Evolutionary conservation across 2,329 filamentous ascomycete genomes (phyloP), one percentile per base, ranked within the genome.

Genomic region (Coniochaeta hoffmannii): DNA sequence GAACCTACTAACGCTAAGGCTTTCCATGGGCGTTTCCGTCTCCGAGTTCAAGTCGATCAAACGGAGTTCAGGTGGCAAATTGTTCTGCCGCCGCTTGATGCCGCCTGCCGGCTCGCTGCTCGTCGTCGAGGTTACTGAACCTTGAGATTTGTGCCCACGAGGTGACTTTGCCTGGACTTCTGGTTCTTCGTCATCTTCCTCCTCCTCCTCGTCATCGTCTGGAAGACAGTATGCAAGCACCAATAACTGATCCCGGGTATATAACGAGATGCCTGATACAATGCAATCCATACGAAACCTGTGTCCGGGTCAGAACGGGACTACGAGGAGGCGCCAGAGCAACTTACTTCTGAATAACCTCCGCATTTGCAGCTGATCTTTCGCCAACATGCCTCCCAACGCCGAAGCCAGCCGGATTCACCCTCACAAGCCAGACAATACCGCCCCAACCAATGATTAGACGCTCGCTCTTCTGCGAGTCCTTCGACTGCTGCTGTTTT

Each of bases 211-310:
- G n/a, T 88, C 81, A 9, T 86, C 78, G 49, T 90, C 88, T 35
- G 86, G 83, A 58, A 86, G 86, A 65, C 91, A 86, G 73, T 95
- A 97, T 67, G 92, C 92, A 73, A 99, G 87, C 65, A 97, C 88
- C 64, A 96, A 82, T 71, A 99, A 80, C 63, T 96, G 79, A 67
- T 84, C 94, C 68, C 90, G 90, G 68, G 91, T 96, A 84, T 97
- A 97, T 72, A 99, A 80, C 61, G 93, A 95, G 71, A 99, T 88
- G 65, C 94, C 94, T 68, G 94, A 96, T 76, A 99, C 90, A 70
- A 96, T 91, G 77, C 94, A 97, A 75, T 99, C 94, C 73, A 94
- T 96, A 66, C 91, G 89, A 72, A 97, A 82, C 72, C 88, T 92
- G 61, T 24, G 17, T 26, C 26, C 60, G n/a, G 24, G 67, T 72